Base-by-base conservation (phyloP, 352 stramenopile genomes). In the Phytophthora kernoviae region DNA sequence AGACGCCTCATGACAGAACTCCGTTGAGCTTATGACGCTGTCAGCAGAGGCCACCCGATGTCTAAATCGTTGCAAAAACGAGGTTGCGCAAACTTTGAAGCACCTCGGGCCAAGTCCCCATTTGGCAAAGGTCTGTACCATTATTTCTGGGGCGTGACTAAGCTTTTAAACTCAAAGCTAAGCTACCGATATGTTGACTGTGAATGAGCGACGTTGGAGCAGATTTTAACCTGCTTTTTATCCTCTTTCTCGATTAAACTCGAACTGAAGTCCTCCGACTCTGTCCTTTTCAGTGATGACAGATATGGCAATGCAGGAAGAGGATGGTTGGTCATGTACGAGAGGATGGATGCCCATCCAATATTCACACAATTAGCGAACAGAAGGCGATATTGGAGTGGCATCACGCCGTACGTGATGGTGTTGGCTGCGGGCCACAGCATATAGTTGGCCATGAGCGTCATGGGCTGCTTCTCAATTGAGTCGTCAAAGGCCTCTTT, bases 361-460 rank as follows among this genome's bases (percentile, higher is more conserved):
- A 77, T 27, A 36, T 62, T 67, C 22, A 69, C 60, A 21, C 57
- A 49, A 53, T 73, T 77, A 20, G 58, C 51, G 34, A 73, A 65
- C 20, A 77, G 50, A 0, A 73, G 64, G 1, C 64, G 60, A 45
- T 72, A 69, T 43, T 68, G 34, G 24, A 77, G 48, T 24, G 69
- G 69, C 47, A 73, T 59, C 15, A 77, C 55, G 15, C 52, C 56
- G 50, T 68, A 77, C 4, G 54, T 74, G 43, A 77, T 53, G 11
- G 68, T 42, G 50, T 77, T 74, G n/a, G 64, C 52, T 12, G 58
- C 56, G 2, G 62, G 54, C 69, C 69, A 77, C 12, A 77, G 43
- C 63, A 62, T 71, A 48, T 74, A 74, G 65, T 74, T 70, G 36
- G 54, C 55, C 65, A 55, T 37, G 43, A 74, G 48, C 17, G 58